These are phyloP conservation scores for Fonticula alba DNA, from an alignment of 78 protist species.

Conservation along the genomic window DNA sequence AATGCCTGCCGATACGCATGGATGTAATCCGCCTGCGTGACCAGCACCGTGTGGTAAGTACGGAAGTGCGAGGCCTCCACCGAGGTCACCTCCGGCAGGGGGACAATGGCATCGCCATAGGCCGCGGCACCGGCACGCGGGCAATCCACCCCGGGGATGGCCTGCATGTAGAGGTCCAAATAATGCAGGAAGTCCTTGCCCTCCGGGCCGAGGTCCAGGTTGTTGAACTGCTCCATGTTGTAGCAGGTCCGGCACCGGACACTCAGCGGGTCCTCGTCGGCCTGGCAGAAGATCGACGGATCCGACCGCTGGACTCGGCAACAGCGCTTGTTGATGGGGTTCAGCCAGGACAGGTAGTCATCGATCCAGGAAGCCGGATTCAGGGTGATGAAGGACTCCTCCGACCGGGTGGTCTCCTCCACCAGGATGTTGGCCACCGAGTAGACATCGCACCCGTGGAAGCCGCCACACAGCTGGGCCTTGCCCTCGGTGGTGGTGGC, in stretches of 20 bases:
- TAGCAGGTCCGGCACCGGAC: background rate
- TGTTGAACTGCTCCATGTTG: background rate
- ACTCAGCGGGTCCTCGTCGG: background rate
- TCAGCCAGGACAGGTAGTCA: background rate
- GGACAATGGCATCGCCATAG: background rate
- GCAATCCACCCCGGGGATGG: background rate
- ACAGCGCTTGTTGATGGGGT: background rate
- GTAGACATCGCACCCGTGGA: background rate
- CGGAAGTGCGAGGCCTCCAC: conserved; percentile 27
- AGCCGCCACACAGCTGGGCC: background rate
- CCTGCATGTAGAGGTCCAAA: background rate
- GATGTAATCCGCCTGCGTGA: conserved; percentile 33
- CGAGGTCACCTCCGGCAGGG: background rate
- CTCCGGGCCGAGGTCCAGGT: background rate
- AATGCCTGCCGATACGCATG: conserved; percentile 6
- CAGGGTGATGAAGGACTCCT: background rate
- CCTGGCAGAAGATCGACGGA: background rate
- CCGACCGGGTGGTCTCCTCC: background rate
- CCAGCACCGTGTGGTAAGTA: conserved; percentile 22
- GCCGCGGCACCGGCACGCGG: background rate
- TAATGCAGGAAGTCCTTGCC: background rate
- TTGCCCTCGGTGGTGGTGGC: background rate
- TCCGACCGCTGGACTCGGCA: background rate
- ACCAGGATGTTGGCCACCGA: background rate
- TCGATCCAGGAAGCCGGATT: background rate